Evolutionary conservation across 2,329 filamentous ascomycete species (phyloP).

Genomic region (Plenodomus biglobosus): DNA sequence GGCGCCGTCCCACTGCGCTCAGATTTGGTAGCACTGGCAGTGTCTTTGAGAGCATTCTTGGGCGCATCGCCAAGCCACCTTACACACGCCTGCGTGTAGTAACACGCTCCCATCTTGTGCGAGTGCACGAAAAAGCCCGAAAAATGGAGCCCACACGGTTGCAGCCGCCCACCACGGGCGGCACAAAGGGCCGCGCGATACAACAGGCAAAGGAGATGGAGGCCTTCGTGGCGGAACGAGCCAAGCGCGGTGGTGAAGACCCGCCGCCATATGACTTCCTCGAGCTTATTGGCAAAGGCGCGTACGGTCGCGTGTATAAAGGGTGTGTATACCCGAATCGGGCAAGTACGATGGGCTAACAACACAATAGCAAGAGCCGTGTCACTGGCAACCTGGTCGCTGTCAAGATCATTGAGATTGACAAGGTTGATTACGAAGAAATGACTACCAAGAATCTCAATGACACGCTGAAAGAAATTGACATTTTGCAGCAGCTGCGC

Average conservation of each 20-base stretch:
- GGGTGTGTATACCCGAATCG: conserved; percentile 42
- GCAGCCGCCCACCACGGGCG: conserved; percentile 32
- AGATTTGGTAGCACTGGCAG: conserved; percentile 19
- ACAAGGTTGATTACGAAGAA: conserved; percentile 65
- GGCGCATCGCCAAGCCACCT: conserved; percentile 30
- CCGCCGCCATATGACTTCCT: conserved; percentile 67
- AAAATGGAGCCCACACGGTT: conserved; percentile 37
- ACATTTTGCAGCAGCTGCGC: conserved; percentile 69
- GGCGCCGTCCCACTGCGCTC: conserved; percentile 8
- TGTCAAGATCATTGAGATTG: conserved; percentile 82
- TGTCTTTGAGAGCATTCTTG: conserved; percentile 22
- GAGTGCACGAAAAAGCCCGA: conserved; percentile 5
- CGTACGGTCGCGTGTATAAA: conserved; percentile 74
- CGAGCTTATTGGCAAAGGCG: conserved; percentile 74
- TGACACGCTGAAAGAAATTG: conserved; percentile 63
- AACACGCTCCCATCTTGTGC: conserved; percentile 3
- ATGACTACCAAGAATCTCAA: conserved; percentile 47
- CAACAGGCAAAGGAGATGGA: conserved; percentile 74
- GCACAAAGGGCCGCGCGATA: conserved; percentile 61
- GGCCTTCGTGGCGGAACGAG: conserved; percentile 62
- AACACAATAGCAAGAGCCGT: conserved; percentile 40
- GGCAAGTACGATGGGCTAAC: conserved; percentile 18
- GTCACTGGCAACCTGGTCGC: conserved; percentile 60
- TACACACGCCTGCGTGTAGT: conserved; percentile 6
- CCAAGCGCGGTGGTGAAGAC: conserved; percentile 60